A percentile compares a stretch with the other conserved stretches of the same genome.
Conservation (phyloP, 2,329 filamentous ascomycete species). For the Berkeleyomyces rouxiae region DNA sequence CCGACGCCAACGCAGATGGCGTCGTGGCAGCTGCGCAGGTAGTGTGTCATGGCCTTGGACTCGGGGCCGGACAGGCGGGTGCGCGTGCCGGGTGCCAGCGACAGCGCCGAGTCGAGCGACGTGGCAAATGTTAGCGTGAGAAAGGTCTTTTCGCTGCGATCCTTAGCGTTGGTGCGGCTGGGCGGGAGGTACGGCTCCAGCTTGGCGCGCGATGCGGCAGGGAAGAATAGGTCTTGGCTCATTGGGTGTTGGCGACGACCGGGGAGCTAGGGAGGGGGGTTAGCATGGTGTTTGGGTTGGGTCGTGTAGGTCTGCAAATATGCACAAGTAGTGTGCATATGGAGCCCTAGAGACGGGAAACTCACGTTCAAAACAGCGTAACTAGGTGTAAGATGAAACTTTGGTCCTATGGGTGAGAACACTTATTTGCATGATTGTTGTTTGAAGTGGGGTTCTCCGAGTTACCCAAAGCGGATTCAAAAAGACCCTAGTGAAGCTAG, state of each 20-base stretch:
- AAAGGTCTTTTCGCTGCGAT: conserved; percentile 21
- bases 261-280: not conserved
- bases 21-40: conserved; percentile 64
- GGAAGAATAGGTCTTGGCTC: conserved; percentile 22
- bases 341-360: not conserved
- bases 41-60: conserved; percentile 88
- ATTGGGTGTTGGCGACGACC: conserved; percentile 16
- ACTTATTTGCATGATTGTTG: not conserved
- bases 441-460: not conserved
- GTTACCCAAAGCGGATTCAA: not conserved
- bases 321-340: not conserved
- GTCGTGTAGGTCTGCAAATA: too few relatives aligned
- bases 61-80: conserved; percentile 68
- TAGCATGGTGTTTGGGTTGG: not conserved
- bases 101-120: conserved; percentile 69
- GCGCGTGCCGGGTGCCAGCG: conserved; percentile 60
- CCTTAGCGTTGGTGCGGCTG: not conserved
- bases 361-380: not conserved
- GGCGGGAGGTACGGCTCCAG: conserved; percentile 23
- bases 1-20: conserved; percentile 75
- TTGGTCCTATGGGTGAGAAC: not conserved
- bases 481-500: not conserved
- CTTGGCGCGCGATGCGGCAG: conserved; percentile 19
- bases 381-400: too few relatives aligned
- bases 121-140: conserved; percentile 81